Base-by-base conservation (phyloP, 1,284 basidiomycete species). In the Malassezia vespertilionis region DNA sequence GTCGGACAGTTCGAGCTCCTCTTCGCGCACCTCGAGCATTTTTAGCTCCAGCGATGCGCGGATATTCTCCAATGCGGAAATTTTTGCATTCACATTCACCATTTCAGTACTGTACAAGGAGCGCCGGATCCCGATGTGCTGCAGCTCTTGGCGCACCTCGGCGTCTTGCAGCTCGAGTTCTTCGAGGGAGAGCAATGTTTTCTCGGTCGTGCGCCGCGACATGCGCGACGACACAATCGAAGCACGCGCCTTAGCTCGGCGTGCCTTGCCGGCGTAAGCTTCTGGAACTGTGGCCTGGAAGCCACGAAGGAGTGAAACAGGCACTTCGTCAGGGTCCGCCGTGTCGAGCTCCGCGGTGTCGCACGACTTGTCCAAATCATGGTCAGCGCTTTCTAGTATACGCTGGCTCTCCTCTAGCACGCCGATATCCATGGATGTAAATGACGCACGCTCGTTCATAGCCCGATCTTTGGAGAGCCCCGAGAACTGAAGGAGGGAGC, bases 1-100 rank as follows among this genome's bases (percentile, higher is more conserved):
- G 58, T 95, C 91, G 63, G 93, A 86, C 24, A 97, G 75, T 69
- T 96, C 91, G 24, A 97, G 75, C 60, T 95, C 89, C 58, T 96
- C 90, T 67, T 97, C 93, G 52, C 90, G 85, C 43, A 96, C 71
- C 61, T 80, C 83, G 30, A 97, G 73, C 20, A 97, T 76, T 65
- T 87, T 83, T 37, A 82, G 77, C 67, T 90, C 83, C 17, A 97
- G 75, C 53, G 82, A 82, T 6, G 79, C 75, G 52, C 87, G 78
- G 53, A 95, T 85, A 21, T 76, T 77, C 60, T 90, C 86, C 35
- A 97, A 75, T 17, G 82, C 80, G 49, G 83, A 81, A 39, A 64
- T 62, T 52, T 64, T 61, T 24, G 54, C 60, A 39, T 63, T 57
- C 12, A 61, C 57, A 11, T 55, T 40, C 2, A 54, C 53, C 26